These are phyloP conservation scores for Termitomyces sp. DNA, from an alignment of 768 basidiomycete genomes.

Conservation along the genomic window DNA sequence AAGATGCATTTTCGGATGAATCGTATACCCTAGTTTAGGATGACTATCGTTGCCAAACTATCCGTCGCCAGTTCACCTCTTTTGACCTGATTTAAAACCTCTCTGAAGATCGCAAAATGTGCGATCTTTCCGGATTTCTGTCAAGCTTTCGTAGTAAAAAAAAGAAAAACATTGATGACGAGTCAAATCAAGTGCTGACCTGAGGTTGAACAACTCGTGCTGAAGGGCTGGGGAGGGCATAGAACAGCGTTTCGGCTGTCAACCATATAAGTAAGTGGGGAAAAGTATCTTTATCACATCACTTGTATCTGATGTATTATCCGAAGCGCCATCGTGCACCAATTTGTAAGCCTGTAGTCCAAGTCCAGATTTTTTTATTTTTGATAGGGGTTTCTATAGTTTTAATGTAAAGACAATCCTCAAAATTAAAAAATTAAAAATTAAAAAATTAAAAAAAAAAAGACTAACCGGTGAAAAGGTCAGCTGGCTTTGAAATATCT, in stretches of 20 bases:
- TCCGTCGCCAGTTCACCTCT: constrained; percentile 5
- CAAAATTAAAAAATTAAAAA: background rate
- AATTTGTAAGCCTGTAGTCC: constrained; percentile 51
- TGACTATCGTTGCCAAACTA: background rate
- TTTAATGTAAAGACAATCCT: background rate
- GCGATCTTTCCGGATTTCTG: constrained; percentile 11
- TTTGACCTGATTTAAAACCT: constrained; percentile 5
- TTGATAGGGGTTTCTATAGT: constrained; percentile 4
- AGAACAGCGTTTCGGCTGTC: constrained; percentile 58
- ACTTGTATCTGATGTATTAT: constrained; percentile 3
- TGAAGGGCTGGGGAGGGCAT: constrained; percentile 72
- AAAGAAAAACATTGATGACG: background rate
- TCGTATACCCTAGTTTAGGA: background rate
- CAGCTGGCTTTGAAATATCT: constrained; percentile 25
- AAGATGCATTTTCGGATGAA: background rate
- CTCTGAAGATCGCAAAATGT: constrained; percentile 5
- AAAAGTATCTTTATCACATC: background rate
- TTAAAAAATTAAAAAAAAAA: too few relatives aligned
- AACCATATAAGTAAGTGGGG: background rate
- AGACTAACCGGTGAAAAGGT: constrained; percentile 9
- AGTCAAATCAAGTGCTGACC: constrained; percentile 28
- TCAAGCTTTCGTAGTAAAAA: background rate
- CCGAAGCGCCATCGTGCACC: constrained; percentile 24
- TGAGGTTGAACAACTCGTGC: constrained; percentile 69
- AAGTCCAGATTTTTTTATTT: background rate